Evolutionary conservation across 2,329 filamentous ascomycete species (phyloP).

Genomic region (Helicocarpus griseus): DNA sequence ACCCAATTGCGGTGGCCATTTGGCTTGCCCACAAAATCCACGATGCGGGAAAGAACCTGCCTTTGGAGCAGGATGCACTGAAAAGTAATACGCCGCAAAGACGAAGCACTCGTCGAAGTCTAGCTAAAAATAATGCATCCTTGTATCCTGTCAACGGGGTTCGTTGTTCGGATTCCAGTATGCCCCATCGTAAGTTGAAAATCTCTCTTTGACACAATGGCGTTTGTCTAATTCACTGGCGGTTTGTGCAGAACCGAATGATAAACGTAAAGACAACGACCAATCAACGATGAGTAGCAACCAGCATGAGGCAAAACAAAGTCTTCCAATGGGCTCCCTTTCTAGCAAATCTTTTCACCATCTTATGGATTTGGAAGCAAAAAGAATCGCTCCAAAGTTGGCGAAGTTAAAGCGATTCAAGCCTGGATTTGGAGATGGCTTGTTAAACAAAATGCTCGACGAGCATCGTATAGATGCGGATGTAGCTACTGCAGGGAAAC

Average conservation of each 20-base stretch:
- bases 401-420: constrained; percentile 1
- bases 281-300: neutral
- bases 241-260: neutral
- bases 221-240: neutral
- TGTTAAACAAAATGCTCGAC: constrained; percentile 2
- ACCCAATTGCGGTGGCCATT: constrained; percentile 5
- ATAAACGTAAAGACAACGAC: neutral
- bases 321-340: neutral
- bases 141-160: neutral
- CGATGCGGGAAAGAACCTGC: neutral
- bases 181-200: neutral
- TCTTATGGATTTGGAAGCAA: neutral
- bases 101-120: neutral
- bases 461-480: neutral
- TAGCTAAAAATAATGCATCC: neutral
- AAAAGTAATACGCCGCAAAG: neutral
- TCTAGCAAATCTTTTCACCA: constrained; percentile 1
- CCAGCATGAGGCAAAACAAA: neutral
- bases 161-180: neutral
- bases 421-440: constrained; percentile 5
- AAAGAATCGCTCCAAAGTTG: constrained; percentile 5
- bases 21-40: constrained; percentile 5
- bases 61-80: neutral
- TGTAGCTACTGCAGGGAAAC: constrained; percentile 4
- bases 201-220: neutral